Base-by-base conservation (phyloP, 1,284 basidiomycete species). In the Leucoagaricus sp. region DNA sequence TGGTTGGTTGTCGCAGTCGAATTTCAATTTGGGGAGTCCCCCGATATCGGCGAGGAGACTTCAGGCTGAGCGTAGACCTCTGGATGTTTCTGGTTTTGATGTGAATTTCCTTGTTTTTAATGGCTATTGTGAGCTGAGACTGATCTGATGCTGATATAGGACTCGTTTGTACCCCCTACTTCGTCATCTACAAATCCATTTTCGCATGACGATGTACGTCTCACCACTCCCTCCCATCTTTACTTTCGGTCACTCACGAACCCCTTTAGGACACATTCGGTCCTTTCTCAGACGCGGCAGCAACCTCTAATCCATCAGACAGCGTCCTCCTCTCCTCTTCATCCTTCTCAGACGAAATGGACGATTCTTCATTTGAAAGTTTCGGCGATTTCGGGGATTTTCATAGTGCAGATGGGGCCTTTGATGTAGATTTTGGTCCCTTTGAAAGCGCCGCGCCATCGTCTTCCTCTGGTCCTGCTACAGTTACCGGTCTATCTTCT, bases 371-470 rank as follows among this genome's bases (percentile, higher is more conserved):
- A 1, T 87, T 88, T 62, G 85, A 87, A 41, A 78, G 76, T 23
- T 88, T 87, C 64, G 85, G 84, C 26, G 89, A 91, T 62, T 91
- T 93, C 68, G 87, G 87, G 9, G 91, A 91, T 59, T 93, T 93
- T 65, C 89, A 89, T 62, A 77, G 75, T 53, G 81, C 77, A 0
- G 74, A 67, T 17, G 65, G 45, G 26, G 40, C n/a, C n/a, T n/a
- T 41, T 7, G 58, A 55, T 49, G 49, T 17, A 34, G 58, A 49
- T 41, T 44, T 55, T 51, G 55, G 49, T 12, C 38, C 38, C 17
- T 49, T 49, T 19, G 54, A 44, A 28, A 49, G 47, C 10, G 46
- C 26, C 31, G n/a, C 34, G n/a, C 19, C 12, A 5, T 19, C 34
- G 31, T 34, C 33, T 1, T 26, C 19, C 26, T 5, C 44, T 21